A percentile compares a stretch with the other conserved stretches of the same genome.
These are phyloP conservation scores for Neoascochyta sp. DNA, from an alignment of 2,329 filamentous ascomycete species.

Conservation along the genomic window DNA sequence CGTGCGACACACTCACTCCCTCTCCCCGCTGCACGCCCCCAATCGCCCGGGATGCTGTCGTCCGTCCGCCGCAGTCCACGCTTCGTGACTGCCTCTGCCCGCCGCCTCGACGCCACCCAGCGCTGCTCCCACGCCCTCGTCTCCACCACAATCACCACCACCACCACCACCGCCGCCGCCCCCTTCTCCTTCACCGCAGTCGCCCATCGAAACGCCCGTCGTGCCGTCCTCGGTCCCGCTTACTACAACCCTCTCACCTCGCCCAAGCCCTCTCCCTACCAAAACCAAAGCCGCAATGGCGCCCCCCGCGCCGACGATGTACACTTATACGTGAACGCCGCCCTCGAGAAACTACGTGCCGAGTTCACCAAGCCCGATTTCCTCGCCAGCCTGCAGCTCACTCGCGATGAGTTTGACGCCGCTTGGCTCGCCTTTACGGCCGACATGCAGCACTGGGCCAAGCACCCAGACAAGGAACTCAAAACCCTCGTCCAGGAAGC, in stretches of 20 bases:
- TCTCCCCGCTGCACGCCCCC: too few species aligned
- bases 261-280: constrained; percentile 1
- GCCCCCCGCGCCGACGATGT: too few species aligned
- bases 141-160: constrained; percentile 19
- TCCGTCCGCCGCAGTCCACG: too few species aligned
- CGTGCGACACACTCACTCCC: too few species aligned
- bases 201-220: background rate
- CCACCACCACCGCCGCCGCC: constrained; percentile 1
- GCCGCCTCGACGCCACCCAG: too few species aligned
- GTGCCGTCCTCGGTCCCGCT: background rate
- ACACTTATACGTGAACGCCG: constrained; percentile 10
- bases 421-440: constrained; percentile 27
- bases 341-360: constrained; percentile 12
- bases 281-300: background rate
- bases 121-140: too few species aligned
- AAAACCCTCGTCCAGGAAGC: constrained; percentile 10
- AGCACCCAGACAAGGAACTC: constrained; percentile 17
- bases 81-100: too few species aligned
- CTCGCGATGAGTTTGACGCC: constrained; percentile 16
- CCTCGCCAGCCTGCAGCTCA: constrained; percentile 29
- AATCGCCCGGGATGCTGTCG: too few species aligned
- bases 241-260: constrained; percentile 1
- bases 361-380: constrained; percentile 17
- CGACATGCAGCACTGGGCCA: constrained; percentile 20
- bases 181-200: too few species aligned